Evolutionary conservation across 257 asterid species (phyloP).

Genomic region (Solanum chaucha): DNA sequence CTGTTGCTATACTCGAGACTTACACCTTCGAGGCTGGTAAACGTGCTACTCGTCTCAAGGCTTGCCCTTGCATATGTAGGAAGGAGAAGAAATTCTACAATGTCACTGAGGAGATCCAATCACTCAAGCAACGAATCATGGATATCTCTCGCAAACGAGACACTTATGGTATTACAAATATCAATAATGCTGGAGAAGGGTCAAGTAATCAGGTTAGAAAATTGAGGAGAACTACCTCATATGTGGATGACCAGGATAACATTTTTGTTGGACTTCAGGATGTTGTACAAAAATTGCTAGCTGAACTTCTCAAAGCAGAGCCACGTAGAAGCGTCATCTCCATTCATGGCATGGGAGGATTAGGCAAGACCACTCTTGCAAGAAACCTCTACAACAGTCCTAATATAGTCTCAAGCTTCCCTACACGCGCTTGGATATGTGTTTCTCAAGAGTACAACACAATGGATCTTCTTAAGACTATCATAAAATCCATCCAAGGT

Average conservation of each 20-base stretch:
- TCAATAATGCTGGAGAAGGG: too few species aligned
- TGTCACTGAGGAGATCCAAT: too few species aligned
- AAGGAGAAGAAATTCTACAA: too few species aligned
- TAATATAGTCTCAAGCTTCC: background rate
- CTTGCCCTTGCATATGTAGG: too few species aligned
- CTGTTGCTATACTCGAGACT: too few species aligned
- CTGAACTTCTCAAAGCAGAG: background rate
- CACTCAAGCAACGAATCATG: too few species aligned
- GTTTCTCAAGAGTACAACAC: background rate
- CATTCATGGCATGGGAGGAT: constrained; percentile 6
- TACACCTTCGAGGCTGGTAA: too few species aligned
- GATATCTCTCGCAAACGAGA: too few species aligned
- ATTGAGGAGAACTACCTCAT: constrained; percentile 2
- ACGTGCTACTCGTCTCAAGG: too few species aligned
- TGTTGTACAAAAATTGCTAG: background rate
- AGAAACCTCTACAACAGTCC: background rate
- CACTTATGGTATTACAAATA: too few species aligned
- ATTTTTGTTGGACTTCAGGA: background rate
- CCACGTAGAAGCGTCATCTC: background rate
- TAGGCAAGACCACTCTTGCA: background rate
- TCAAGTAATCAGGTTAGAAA: background rate
- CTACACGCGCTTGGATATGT: background rate
- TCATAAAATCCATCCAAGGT: too few species aligned
- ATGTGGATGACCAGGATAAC: background rate
- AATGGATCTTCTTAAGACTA: too few species aligned